A percentile compares a stretch with the other conserved stretches of the same genome.
Conservation (phyloP, 495 filamentous ascomycete species). For the Penicillium subrubescens region DNA sequence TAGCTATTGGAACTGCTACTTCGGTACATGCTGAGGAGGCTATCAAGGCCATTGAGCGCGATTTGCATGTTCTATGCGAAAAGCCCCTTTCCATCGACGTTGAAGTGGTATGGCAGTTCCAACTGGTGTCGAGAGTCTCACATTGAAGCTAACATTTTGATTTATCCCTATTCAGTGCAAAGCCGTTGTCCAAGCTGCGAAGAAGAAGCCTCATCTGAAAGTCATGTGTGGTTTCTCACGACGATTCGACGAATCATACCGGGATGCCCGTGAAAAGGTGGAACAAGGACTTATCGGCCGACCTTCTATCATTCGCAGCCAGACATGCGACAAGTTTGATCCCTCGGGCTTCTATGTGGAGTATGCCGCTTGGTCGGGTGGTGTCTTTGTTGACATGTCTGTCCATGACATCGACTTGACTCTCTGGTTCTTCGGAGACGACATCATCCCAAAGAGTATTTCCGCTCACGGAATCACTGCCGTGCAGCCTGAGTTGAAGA, state of each 20-base stretch:
- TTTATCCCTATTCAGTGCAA: conserved; percentile 7
- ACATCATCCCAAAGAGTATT: conserved; percentile 52
- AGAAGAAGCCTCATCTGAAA: conserved; percentile 47
- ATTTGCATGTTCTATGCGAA: conserved; percentile 54
- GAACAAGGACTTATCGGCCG: conserved; percentile 50
- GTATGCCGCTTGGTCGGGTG: conserved; percentile 57
- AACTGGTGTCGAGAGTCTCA: neutral
- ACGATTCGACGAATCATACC: conserved; percentile 59
- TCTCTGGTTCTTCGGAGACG: conserved; percentile 58
- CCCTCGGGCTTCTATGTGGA: conserved; percentile 58
- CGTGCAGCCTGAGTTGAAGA: conserved; percentile 59
- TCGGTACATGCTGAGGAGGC: conserved; percentile 45
- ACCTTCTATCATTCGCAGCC: conserved; percentile 54
- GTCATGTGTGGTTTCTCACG: conserved; percentile 63
- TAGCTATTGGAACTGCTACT: conserved; percentile 49
- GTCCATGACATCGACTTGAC: conserved; percentile 62
- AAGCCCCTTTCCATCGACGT: conserved; percentile 49
- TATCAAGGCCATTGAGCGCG: conserved; percentile 48
- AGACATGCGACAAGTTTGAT: conserved; percentile 61
- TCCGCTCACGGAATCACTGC: conserved; percentile 59
- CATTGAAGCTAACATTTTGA: neutral
- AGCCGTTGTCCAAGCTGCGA: conserved; percentile 15
- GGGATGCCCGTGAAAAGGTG: conserved; percentile 51
- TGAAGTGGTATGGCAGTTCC: conserved; percentile 37
- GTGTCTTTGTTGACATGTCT: conserved; percentile 63